Evolutionary conservation across 1,284 basidiomycete species (phyloP), one percentile per base, ranked within the genome.

Genomic region (Sutorius eximius): DNA sequence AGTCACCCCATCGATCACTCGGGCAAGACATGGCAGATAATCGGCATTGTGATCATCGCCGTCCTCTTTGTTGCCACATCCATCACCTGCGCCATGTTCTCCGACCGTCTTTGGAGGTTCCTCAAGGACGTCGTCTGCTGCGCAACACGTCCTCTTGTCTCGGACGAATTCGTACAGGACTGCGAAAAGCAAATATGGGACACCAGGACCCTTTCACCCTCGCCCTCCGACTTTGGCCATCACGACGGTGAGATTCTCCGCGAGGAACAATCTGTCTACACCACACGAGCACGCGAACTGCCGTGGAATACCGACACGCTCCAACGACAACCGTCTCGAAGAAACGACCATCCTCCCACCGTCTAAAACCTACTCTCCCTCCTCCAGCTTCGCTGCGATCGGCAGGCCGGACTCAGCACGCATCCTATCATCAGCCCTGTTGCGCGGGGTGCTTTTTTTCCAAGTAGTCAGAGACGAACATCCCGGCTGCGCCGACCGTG

Each of bases 71-170:
- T 87, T 51, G 82, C 76, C 27, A 75, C 72, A 4, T 70, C 79
- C 49, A 76, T 85, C 59, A 72, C 87, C 50, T 71, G 77, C 11
- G 71, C 81, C 50, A 76, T 84, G 41, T 87, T 84, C 70, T 87
- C 85, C 69, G 85, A 89, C 67, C 77, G 80, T 27, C 83, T 84
- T 77, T 82, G 77, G 76, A 73, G 77, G 22, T 82, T 86, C 67
- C 49, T 85, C 51, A 71, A 75, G 40, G 82, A 82, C 49, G 60
- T 80, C 45, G 48, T 79, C 41, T 74, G 76, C 47, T 75, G 80
- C 44, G 73, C 71, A 52, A 68, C 68, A 57, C 66, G 59, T 12
- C 52, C 63, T 16, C 68, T 67, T 18, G 74, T 73, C 33, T 68
- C 68, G 30, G 85, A 87, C 66, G 77, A 82, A 55, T 69, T 88